phyloP scores from a whole-genome alignment of 495 filamentous ascomycete species.

The Podospora appendiculata region DNA sequence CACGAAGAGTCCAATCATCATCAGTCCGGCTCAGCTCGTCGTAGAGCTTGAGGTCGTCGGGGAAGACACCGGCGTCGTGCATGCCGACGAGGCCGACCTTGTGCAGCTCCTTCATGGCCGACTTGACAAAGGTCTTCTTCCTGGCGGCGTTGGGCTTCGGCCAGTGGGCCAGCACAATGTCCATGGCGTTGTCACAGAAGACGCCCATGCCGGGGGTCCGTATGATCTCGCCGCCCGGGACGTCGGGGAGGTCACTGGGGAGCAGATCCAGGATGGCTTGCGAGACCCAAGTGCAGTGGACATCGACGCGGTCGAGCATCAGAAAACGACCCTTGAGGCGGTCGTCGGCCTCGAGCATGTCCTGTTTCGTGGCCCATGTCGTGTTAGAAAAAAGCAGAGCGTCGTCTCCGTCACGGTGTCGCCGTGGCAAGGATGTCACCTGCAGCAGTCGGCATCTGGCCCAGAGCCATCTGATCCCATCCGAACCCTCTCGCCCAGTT shows the following conservation, averaged over 20 bases:
- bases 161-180: constrained; percentile 45
- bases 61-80: constrained; percentile 53
- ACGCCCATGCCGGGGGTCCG: constrained; percentile 52
- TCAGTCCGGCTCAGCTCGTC: constrained; percentile 36
- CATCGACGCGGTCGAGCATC: constrained; percentile 60
- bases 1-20: constrained; percentile 45
- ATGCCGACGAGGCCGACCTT: constrained; percentile 53
- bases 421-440: constrained; percentile 14
- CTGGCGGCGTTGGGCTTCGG: constrained; percentile 41
- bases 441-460: constrained; percentile 54
- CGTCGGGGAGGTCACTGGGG: constrained; percentile 38
- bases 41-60: constrained; percentile 42
- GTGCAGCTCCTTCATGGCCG: constrained; percentile 50
- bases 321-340: constrained; percentile 46
- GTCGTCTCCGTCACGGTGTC: too few species aligned
- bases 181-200: constrained; percentile 65
- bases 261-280: constrained; percentile 49
- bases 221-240: constrained; percentile 53
- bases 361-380: constrained; percentile 16
- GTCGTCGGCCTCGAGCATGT: constrained; percentile 43
- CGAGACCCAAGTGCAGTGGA: constrained; percentile 59
- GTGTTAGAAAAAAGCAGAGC: constrained; percentile 9
- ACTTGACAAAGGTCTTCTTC: constrained; percentile 41
- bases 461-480: constrained; percentile 57
- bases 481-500: constrained; percentile 54